Percentiles rank a stretch among this genome's conserved stretches.
Conservation (phyloP, 2,329 filamentous ascomycete species). For the Bretziella fagacearum region DNA sequence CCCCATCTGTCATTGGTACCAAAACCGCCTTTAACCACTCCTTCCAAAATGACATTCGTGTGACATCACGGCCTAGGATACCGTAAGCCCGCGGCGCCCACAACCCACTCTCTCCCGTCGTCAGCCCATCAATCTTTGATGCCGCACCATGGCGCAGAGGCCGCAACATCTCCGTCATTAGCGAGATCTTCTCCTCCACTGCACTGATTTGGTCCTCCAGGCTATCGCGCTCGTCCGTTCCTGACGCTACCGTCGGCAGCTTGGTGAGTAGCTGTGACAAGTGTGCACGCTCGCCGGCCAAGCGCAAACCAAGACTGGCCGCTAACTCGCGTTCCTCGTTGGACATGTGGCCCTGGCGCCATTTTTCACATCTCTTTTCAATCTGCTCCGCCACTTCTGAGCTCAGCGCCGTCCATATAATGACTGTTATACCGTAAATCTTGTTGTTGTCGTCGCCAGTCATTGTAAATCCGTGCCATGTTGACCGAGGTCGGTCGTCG, state of each 20-base stretch:
- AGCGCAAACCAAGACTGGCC: slow-evolving; percentile 71
- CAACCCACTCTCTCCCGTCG: slow-evolving; percentile 83
- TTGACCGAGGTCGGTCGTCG: slow-evolving; percentile 84
- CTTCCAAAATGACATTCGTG: slow-evolving; percentile 87
- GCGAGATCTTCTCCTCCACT: slow-evolving; percentile 88
- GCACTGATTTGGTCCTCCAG: slow-evolving; percentile 89
- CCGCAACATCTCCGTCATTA: slow-evolving; percentile 92
- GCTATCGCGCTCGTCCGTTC: slow-evolving; percentile 61
- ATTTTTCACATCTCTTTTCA: slow-evolving; percentile 67
- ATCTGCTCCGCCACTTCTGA: slow-evolving; percentile 67
- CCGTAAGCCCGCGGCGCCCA: slow-evolving; percentile 94
- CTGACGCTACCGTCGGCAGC: slow-evolving; percentile 64
- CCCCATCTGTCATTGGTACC: slow-evolving; percentile 90
- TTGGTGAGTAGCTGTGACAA: slow-evolving; percentile 74
- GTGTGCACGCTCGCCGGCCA: slow-evolving; percentile 76
- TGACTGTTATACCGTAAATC: slow-evolving; percentile 79
- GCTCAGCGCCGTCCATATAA: slow-evolving; percentile 81
- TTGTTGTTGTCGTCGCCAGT: slow-evolving; percentile 84
- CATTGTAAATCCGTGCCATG: slow-evolving; percentile 98
- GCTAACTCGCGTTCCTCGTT: slow-evolving; percentile 82
- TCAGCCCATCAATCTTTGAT: slow-evolving; percentile 91
- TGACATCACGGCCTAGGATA: slow-evolving; percentile 68
- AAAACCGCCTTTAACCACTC: slow-evolving; percentile 89
- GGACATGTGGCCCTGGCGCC: slow-evolving; percentile 75
- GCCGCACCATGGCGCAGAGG: slow-evolving; percentile 87